A percentile compares a stretch with the other conserved stretches of the same genome.
Evolutionary conservation across 192 early-diverging fungal genomes (phyloP).

Genomic region (Pecoramyces ruminantium): DNA sequence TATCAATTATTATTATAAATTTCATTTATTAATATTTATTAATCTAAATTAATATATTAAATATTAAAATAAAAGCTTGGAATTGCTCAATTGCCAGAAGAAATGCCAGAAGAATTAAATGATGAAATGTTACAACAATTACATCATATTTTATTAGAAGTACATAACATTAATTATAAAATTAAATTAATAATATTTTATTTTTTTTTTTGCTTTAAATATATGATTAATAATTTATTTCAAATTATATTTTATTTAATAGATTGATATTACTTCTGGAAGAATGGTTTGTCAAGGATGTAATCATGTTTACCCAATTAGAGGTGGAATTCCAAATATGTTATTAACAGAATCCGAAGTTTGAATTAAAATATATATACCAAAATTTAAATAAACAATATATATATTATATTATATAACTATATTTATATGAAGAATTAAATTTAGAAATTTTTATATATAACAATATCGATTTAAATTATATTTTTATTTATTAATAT

Average conservation of each 20-base stretch:
- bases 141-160: constrained; percentile 68
- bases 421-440: background rate
- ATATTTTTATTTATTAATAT: too few relatives aligned
- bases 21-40: too few relatives aligned
- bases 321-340: constrained; percentile 88
- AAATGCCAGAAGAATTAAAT: constrained; percentile 35
- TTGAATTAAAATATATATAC: constrained; percentile 10
- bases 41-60: too few relatives aligned
- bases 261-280: constrained; percentile 72
- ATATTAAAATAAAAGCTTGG: constrained; percentile 32
- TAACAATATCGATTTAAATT: too few relatives aligned
- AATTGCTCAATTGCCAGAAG: constrained; percentile 41
- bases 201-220: background rate
- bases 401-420: background rate
- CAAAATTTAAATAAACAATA: background rate
- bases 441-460: too few relatives aligned
- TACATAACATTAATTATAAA: constrained; percentile 14
- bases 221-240: background rate
- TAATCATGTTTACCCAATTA: constrained; percentile 75
- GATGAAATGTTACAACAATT: constrained; percentile 53
- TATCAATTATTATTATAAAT: too few relatives aligned
- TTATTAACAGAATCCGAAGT: constrained; percentile 66
- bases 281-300: constrained; percentile 86
- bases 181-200: background rate
- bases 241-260: constrained; percentile 1